Evolutionary conservation across 1,284 basidiomycete species (phyloP).

Genomic region (Ustilago tritici): DNA sequence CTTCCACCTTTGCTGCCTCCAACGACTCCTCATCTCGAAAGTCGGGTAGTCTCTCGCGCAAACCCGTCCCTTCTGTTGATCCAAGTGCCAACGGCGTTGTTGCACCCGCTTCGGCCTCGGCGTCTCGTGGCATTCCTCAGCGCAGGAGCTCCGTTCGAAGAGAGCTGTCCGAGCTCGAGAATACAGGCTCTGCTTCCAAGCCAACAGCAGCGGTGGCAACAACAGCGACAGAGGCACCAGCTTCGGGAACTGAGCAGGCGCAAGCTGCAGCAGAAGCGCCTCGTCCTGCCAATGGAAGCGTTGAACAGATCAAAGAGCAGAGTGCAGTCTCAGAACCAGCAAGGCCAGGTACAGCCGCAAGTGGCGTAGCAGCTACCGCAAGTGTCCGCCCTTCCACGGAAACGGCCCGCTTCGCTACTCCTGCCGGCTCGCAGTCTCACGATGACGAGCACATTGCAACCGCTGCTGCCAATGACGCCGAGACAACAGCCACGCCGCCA

Average conservation of each 20-base stretch:
- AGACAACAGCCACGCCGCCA: background rate
- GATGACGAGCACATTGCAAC: constrained; percentile 4
- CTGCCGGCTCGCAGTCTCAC: constrained; percentile 20
- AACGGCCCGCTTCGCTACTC: constrained; percentile 29
- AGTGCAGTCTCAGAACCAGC: constrained; percentile 5
- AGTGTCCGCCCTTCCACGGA: constrained; percentile 33
- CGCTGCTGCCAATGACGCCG: constrained; percentile 10
- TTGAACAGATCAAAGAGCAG: constrained; percentile 41
- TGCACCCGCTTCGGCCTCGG: background rate
- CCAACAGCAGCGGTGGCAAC: background rate
- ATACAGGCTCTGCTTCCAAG: background rate
- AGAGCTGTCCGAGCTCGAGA: constrained; percentile 18
- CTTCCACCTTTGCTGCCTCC: constrained; percentile 31
- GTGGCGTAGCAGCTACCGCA: constrained; percentile 7
- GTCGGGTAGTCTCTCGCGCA: constrained; percentile 36
- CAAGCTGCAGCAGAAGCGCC: background rate
- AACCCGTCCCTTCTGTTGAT: constrained; percentile 15
- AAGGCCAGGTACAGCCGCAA: constrained; percentile 1
- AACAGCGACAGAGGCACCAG: background rate
- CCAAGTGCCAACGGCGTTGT: constrained; percentile 9
- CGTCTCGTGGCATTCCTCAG: constrained; percentile 40
- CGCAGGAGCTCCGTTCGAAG: constrained; percentile 43
- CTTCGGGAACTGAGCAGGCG: background rate
- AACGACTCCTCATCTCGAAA: constrained; percentile 16
- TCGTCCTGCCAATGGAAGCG: constrained; percentile 23